A percentile compares a stretch with the other conserved stretches of the same genome.
Conservation (phyloP, 371 early-diverging fungal genomes). For the Rhizopus delemar region DNA sequence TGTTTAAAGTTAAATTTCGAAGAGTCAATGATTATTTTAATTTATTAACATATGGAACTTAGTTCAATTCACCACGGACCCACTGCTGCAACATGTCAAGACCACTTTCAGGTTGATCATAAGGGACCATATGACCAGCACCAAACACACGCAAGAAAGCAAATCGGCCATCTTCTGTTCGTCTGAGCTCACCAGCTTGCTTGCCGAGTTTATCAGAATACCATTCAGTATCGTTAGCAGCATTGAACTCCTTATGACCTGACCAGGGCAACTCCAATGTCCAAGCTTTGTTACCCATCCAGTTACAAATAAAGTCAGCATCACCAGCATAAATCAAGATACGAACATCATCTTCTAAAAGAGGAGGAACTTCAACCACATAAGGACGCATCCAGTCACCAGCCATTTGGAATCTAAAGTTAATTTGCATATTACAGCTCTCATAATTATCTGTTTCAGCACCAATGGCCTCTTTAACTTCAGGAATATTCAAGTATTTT, state of each 20-base stretch:
- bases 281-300: constrained; percentile 96
- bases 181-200: constrained; percentile 77
- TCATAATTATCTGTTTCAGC: constrained; percentile 64
- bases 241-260: constrained; percentile 66
- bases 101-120: constrained; percentile 61
- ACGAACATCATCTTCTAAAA: constrained; percentile 79
- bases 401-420: constrained; percentile 74
- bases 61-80: constrained; percentile 38
- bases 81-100: constrained; percentile 70
- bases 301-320: constrained; percentile 86
- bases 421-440: constrained; percentile 82
- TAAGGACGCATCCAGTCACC: constrained; percentile 94
- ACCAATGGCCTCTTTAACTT: constrained; percentile 78
- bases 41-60: not conserved
- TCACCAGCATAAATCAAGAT: constrained; percentile 90
- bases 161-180: constrained; percentile 61
- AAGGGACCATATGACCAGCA: constrained; percentile 91
- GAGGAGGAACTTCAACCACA: constrained; percentile 67
- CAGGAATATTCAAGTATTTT: constrained; percentile 72
- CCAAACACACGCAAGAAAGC: constrained; percentile 88
- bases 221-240: constrained; percentile 66
- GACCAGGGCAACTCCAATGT: constrained; percentile 79
- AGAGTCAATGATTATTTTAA: too few species aligned
- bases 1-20: too few species aligned
- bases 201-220: constrained; percentile 42